A percentile compares a stretch with the other conserved stretches of the same genome.
These are phyloP conservation scores for Graphium sp. DNA, from an alignment of 2,329 filamentous ascomycete species.

Conservation along the genomic window DNA sequence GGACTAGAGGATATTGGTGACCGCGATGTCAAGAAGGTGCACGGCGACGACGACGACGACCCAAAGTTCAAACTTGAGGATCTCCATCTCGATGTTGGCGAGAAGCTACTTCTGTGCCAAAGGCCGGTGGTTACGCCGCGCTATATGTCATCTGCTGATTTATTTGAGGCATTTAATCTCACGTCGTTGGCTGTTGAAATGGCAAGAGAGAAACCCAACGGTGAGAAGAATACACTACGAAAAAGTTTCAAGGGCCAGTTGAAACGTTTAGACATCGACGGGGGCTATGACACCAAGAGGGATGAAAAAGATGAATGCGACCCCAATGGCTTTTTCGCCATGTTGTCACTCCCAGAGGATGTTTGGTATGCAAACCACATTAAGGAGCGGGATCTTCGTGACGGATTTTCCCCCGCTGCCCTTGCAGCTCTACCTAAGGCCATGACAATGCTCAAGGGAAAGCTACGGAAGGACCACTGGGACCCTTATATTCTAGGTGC, in stretches of 20 bases:
- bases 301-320: constrained; percentile 33
- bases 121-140: constrained; percentile 1
- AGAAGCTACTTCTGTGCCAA: constrained; percentile 49
- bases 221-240: constrained; percentile 48
- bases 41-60: constrained; percentile 32
- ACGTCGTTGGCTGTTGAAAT: constrained; percentile 40
- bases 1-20: constrained; percentile 36
- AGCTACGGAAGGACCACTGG: constrained; percentile 7
- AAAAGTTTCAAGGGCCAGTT: constrained; percentile 56
- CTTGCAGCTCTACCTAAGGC: constrained; percentile 29
- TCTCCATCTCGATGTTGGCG: constrained; percentile 48
- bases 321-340: constrained; percentile 31
- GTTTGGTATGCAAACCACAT: constrained; percentile 39
- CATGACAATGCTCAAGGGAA: constrained; percentile 38
- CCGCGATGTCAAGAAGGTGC: constrained; percentile 42
- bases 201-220: constrained; percentile 45
- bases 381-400: constrained; percentile 34
- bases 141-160: constrained; percentile 25
- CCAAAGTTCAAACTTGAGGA: constrained; percentile 38
- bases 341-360: constrained; percentile 34
- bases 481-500: constrained; percentile 7
- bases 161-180: constrained; percentile 41
- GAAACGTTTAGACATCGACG: constrained; percentile 43
- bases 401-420: constrained; percentile 29
- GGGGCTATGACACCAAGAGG: constrained; percentile 44